Percentiles rank a stretch among this genome's conserved stretches.
Conservation (phyloP, 2,329 filamentous ascomycete genomes). For the Alternaria sp. region DNA sequence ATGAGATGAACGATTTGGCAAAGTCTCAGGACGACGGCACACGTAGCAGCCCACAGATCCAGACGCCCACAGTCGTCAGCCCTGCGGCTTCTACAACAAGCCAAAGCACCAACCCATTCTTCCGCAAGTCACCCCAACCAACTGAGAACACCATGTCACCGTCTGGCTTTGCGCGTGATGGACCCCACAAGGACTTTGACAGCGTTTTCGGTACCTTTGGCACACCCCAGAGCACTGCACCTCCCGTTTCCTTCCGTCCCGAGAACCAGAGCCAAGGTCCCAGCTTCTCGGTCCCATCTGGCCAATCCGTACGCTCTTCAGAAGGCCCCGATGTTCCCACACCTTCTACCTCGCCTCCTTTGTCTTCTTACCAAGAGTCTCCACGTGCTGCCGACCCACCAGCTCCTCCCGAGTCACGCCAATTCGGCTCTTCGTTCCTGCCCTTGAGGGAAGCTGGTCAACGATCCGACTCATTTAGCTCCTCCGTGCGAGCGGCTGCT, state of each 20-base stretch:
- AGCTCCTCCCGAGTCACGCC: constrained; percentile 74
- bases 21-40: constrained; percentile 67
- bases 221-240: constrained; percentile 55
- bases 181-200: constrained; percentile 68
- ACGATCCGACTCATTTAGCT: constrained; percentile 73
- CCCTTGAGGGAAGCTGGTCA: constrained; percentile 68
- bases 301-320: constrained; percentile 56
- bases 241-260: constrained; percentile 69
- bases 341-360: constrained; percentile 70
- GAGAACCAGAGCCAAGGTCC: constrained; percentile 53
- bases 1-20: constrained; percentile 74
- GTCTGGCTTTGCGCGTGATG: constrained; percentile 57
- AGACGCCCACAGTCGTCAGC: constrained; percentile 66
- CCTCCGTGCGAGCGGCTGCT: constrained; percentile 79
- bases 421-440: constrained; percentile 79
- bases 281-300: constrained; percentile 53
- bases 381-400: constrained; percentile 67
- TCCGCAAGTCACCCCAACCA: constrained; percentile 68
- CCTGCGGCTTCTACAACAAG: constrained; percentile 70
- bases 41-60: constrained; percentile 46
- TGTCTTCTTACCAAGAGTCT: constrained; percentile 61
- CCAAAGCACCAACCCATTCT: constrained; percentile 90
- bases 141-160: constrained; percentile 60
- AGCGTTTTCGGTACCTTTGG: constrained; percentile 80
- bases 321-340: constrained; percentile 63